Evolutionary conservation across 257 asterid species (phyloP).

Genomic region (Nicotiana paniculata): DNA sequence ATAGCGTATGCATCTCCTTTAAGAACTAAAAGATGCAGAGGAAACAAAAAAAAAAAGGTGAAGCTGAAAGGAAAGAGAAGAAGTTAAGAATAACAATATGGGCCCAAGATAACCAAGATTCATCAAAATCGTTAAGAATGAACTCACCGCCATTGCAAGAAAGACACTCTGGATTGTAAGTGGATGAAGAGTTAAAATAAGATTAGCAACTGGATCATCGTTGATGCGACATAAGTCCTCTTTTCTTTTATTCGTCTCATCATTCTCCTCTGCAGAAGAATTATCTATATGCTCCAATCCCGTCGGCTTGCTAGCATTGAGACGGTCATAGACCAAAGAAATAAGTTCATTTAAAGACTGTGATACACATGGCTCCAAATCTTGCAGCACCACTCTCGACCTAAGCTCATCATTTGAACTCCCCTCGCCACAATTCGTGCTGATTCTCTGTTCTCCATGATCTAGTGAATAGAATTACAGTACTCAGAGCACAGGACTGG

Average conservation of each 20-base stretch:
- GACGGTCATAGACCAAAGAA: slow-evolving; percentile 56
- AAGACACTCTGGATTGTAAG: slow-evolving; percentile 53
- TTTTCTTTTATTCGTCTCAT: slow-evolving; percentile 23
- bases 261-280: slow-evolving; percentile 27
- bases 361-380: slow-evolving; percentile 55
- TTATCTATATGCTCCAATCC: slow-evolving; percentile 26
- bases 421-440: slow-evolving; percentile 22
- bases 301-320: slow-evolving; percentile 39
- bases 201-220: slow-evolving; percentile 67
- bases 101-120: neutral
- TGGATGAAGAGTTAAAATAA: slow-evolving; percentile 70
- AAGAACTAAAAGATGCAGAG: slow-evolving; percentile 5
- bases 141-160: slow-evolving; percentile 79
- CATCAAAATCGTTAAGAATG: neutral
- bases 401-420: slow-evolving; percentile 28
- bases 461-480: slow-evolving; percentile 26
- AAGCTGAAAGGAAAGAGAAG: slow-evolving; percentile 6
- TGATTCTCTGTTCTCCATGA: slow-evolving; percentile 20
- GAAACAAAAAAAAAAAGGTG: neutral
- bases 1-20: slow-evolving; percentile 11
- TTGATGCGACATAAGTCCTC: slow-evolving; percentile 36
- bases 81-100: neutral
- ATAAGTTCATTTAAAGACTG: slow-evolving; percentile 65
- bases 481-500: slow-evolving; percentile 3
- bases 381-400: slow-evolving; percentile 36